A percentile compares a stretch with the other conserved stretches of the same genome.
These are phyloP conservation scores for Ilyonectria mors-panacis DNA, from an alignment of 2,329 filamentous ascomycete species.

Conservation along the genomic window DNA sequence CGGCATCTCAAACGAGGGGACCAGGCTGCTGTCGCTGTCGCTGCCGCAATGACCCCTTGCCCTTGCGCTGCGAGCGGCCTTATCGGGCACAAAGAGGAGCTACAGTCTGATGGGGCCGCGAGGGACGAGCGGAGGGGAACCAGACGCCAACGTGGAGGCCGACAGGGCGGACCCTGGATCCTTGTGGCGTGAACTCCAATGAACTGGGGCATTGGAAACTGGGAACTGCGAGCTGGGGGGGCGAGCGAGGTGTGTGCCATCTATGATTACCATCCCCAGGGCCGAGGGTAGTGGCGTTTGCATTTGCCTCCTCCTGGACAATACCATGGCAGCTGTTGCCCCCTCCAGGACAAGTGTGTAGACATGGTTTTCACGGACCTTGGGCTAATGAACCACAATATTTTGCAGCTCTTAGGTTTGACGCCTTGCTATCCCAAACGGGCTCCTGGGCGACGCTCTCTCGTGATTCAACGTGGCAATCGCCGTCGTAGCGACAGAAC, in stretches of 20 bases:
- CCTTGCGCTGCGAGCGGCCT: conserved; percentile 21
- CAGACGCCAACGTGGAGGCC: conserved; percentile 1
- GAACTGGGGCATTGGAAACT: conserved; percentile 14
- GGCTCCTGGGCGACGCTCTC: conserved; percentile 6
- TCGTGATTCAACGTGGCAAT: conserved; percentile 36
- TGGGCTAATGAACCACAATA: conserved; percentile 28
- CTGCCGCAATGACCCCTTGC: background rate
- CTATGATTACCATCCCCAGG: conserved; percentile 28
- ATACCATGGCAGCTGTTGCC: conserved; percentile 23
- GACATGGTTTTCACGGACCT: conserved; percentile 26
- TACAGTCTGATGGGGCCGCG: conserved; percentile 16
- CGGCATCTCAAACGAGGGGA: background rate
- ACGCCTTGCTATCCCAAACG: conserved; percentile 17
- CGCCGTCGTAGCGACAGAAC: conserved; percentile 15
- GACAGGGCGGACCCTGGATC: conserved; percentile 24
- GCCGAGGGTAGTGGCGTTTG: conserved; percentile 43
- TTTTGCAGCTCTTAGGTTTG: conserved; percentile 29
- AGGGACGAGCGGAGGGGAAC: conserved; percentile 9
- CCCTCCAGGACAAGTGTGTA: conserved; percentile 25
- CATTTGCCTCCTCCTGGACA: conserved; percentile 34
- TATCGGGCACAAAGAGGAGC: conserved; percentile 21
- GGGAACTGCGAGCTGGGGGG: conserved; percentile 8
- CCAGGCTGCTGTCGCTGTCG: background rate
- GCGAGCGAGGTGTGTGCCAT: background rate
- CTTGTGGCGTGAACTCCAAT: conserved; percentile 22